Evolutionary conservation across 805 yeast genomes (phyloP).

Genomic region (Candida sonorensis): DNA sequence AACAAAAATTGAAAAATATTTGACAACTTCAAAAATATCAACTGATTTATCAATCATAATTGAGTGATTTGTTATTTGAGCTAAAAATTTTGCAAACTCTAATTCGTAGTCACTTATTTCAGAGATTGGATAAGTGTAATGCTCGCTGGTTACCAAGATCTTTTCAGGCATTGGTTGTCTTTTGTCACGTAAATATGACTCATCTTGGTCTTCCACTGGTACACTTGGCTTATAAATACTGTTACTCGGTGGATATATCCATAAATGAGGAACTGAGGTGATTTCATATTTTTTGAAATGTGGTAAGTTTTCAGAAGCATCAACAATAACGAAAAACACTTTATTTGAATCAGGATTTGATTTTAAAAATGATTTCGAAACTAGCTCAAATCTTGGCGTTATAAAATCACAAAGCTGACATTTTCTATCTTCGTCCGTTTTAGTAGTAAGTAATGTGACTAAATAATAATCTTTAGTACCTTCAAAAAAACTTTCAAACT

Average conservation of each 20-base stretch:
- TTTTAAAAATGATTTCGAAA: conserved; percentile 35
- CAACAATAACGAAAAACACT: conserved; percentile 44
- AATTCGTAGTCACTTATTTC: conserved; percentile 29
- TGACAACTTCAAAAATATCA: conserved; percentile 34
- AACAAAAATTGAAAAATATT: conserved; percentile 41
- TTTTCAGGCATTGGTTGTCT: conserved; percentile 10
- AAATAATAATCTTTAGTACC: conserved; percentile 49
- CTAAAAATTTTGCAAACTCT: conserved; percentile 48
- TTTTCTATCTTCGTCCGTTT: conserved; percentile 28
- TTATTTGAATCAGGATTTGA: conserved; percentile 36
- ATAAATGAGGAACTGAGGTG: conserved; percentile 54
- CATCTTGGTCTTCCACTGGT: conserved; percentile 13
- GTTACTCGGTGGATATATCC: conserved; percentile 45
- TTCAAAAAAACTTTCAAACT: conserved; percentile 31
- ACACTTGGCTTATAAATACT: conserved; percentile 25
- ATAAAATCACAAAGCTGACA: conserved; percentile 45
- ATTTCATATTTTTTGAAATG: conserved; percentile 37
- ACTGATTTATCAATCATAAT: conserved; percentile 38
- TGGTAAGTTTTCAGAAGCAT: conserved; percentile 37
- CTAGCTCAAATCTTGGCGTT: conserved; percentile 32
- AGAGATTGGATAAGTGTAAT: conserved; percentile 17
- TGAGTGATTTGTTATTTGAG: conserved; percentile 36
- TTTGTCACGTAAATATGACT: conserved; percentile 19
- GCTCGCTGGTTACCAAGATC: conserved; percentile 17
- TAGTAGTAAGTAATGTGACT: conserved; percentile 47